phyloP scores from a whole-genome alignment of 441 rosid species.

The Daphne laureola region DNA sequence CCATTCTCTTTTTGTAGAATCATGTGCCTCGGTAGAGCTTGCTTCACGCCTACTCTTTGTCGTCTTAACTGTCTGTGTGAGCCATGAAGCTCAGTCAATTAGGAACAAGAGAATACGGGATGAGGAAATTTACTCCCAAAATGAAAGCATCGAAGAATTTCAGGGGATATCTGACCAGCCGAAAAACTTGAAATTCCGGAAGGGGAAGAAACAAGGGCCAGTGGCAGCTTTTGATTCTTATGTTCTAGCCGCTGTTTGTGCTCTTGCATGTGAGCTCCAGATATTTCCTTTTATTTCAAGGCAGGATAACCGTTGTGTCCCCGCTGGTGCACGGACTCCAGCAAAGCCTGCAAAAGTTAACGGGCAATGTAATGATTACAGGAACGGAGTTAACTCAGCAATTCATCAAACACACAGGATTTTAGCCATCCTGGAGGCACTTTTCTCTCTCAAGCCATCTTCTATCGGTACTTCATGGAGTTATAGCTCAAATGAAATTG shows the following conservation, averaged over 20 bases:
- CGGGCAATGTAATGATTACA: slow-evolving; percentile 54
- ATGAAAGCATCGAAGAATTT: slow-evolving; percentile 33
- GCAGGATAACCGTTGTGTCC: slow-evolving; percentile 38
- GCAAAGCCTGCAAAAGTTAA: slow-evolving; percentile 52
- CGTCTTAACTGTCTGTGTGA: slow-evolving; percentile 93
- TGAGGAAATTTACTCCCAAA: slow-evolving; percentile 36
- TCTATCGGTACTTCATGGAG: slow-evolving; percentile 96
- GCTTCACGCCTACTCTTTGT: slow-evolving; percentile 95
- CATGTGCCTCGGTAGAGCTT: slow-evolving; percentile 87
- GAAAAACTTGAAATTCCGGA: slow-evolving; percentile 37
- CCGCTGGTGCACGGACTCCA: slow-evolving; percentile 26
- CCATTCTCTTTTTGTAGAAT: slow-evolving; percentile 90
- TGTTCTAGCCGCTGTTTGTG: slow-evolving; percentile 96
- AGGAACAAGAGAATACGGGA: slow-evolving; percentile 72
- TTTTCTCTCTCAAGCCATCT: slow-evolving; percentile 93
- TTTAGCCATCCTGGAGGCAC: slow-evolving; percentile 87
- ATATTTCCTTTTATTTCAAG: slow-evolving; percentile 72
- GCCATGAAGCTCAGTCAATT: slow-evolving; percentile 90
- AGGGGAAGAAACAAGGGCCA: slow-evolving; percentile 80
- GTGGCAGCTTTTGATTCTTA: slow-evolving; percentile 97
- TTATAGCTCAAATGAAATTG: slow-evolving; percentile 93
- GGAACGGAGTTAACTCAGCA: slow-evolving; percentile 60
- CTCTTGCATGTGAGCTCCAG: slow-evolving; percentile 98
- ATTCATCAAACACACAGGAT: slow-evolving; percentile 89
- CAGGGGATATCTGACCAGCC: slow-evolving; percentile 32